Percentiles rank a stretch among this genome's conserved stretches.
phyloP scores from a whole-genome alignment of 805 yeast species.

The Dipodascus geniculatus region DNA sequence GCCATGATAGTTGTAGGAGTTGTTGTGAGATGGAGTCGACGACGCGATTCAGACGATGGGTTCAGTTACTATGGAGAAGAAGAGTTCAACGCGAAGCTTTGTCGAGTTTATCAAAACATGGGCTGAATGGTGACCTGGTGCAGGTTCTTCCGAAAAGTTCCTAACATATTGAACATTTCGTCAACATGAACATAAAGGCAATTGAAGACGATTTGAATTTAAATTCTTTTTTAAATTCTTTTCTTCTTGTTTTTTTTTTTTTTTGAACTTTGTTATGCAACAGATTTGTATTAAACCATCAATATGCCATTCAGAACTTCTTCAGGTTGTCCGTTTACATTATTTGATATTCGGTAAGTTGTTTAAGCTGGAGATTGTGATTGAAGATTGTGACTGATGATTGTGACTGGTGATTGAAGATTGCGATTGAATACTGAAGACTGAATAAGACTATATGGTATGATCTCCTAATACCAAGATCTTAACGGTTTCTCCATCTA shows the following conservation, averaged over 20 bases:
- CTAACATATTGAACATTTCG: not conserved
- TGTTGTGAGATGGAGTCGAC: too few species aligned
- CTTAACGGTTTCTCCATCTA: too few species aligned
- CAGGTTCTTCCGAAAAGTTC: not conserved
- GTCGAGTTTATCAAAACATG: not conserved
- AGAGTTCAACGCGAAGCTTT: not conserved
- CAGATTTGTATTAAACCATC: not conserved
- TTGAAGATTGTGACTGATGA: too few species aligned
- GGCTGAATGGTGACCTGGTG: not conserved
- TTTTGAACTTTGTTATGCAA: not conserved
- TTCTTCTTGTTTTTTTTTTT: not conserved
- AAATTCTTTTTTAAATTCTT: too few species aligned
- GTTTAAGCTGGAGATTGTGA: too few species aligned
- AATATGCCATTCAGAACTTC: not conserved
- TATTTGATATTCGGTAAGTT: conserved; percentile 1
- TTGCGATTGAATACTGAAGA: too few species aligned
- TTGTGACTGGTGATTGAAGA: too few species aligned
- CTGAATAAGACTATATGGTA: too few species aligned
- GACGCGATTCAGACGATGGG: too few species aligned
- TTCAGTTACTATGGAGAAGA: not conserved
- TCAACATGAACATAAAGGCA: not conserved
- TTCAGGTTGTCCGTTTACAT: not conserved
- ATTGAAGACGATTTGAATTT: too few species aligned
- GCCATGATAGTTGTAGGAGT: too few species aligned
- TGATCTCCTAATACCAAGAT: too few species aligned